Evolutionary conservation across 2,329 filamentous ascomycete genomes (phyloP).

Genomic region (Plectosphaerella plurivora): DNA sequence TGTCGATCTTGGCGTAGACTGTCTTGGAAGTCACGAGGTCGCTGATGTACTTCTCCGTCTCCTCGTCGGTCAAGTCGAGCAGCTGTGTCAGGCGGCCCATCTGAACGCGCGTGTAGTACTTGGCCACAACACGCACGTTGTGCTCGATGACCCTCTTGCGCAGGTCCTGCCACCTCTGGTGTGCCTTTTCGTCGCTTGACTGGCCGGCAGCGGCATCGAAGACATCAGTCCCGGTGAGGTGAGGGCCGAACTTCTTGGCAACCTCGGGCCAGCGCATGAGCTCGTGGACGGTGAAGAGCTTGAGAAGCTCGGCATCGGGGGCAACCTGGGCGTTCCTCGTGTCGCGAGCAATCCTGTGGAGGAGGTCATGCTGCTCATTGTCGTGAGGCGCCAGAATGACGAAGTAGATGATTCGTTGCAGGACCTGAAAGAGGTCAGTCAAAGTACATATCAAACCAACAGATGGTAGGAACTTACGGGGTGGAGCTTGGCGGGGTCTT

Average conservation of each 20-base stretch:
- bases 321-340: slow-evolving; percentile 73
- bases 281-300: slow-evolving; percentile 92
- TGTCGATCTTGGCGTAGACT: slow-evolving; percentile 95
- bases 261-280: slow-evolving; percentile 98
- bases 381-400: slow-evolving; percentile 94
- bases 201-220: slow-evolving; percentile 66
- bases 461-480: slow-evolving; percentile 55
- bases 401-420: slow-evolving; percentile 96
- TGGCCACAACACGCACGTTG: slow-evolving; percentile 94
- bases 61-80: slow-evolving; percentile 86
- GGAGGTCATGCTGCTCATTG: slow-evolving; percentile 96
- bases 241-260: slow-evolving; percentile 79
- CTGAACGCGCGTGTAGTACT: slow-evolving; percentile 97
- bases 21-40: slow-evolving; percentile 97
- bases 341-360: slow-evolving; percentile 88
- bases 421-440: slow-evolving; percentile 51
- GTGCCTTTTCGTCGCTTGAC: slow-evolving; percentile 72
- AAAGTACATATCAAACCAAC: background rate
- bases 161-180: slow-evolving; percentile 86
- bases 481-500: slow-evolving; percentile 79
- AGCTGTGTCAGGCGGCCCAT: slow-evolving; percentile 87
- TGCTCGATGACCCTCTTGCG: slow-evolving; percentile 99
- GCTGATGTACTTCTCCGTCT: slow-evolving; percentile 98
- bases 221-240: slow-evolving; percentile 84
- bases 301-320: slow-evolving; percentile 79